Percentiles rank a stretch among this genome's conserved stretches.
These are phyloP conservation scores for Hygrocybe coccinea DNA, from an alignment of 768 basidiomycete species.

Conservation along the genomic window DNA sequence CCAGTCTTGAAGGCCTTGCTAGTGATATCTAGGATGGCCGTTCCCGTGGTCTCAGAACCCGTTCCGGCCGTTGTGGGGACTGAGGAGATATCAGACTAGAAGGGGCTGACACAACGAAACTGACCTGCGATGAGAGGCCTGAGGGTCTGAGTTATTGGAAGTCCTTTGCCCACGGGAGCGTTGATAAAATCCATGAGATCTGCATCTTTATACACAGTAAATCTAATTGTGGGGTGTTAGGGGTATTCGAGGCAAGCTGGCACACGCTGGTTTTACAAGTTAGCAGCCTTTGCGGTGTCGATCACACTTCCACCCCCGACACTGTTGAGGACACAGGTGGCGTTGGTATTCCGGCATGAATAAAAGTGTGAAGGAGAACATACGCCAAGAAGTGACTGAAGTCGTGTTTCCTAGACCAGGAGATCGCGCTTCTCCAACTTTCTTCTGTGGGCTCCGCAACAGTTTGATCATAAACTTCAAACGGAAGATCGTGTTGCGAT, in stretches of 20 bases:
- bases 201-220: conserved; percentile 85
- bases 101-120: neutral
- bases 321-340: conserved; percentile 30
- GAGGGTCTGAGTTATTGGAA: conserved; percentile 69
- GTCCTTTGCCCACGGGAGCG: conserved; percentile 89
- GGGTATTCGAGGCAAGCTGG: neutral
- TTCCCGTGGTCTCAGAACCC: conserved; percentile 91
- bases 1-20: conserved; percentile 85
- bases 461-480: conserved; percentile 76
- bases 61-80: conserved; percentile 76
- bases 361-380: conserved; percentile 22
- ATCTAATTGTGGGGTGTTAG: conserved; percentile 40
- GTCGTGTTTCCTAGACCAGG: conserved; percentile 80
- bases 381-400: conserved; percentile 93
- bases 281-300: conserved; percentile 94
- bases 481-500: conserved; percentile 67
- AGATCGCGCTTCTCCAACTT: conserved; percentile 83
- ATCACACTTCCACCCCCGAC: conserved; percentile 94
- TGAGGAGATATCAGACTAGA: neutral
- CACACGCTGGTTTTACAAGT: conserved; percentile 50
- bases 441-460: conserved; percentile 90
- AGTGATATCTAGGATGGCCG: conserved; percentile 90
- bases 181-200: conserved; percentile 97
- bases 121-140: conserved; percentile 71
- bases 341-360: conserved; percentile 5